Evolutionary conservation across 2,329 filamentous ascomycete genomes (phyloP), one percentile per base, ranked within the genome.

Genomic region (Phyllosticta paracitricarpa): DNA sequence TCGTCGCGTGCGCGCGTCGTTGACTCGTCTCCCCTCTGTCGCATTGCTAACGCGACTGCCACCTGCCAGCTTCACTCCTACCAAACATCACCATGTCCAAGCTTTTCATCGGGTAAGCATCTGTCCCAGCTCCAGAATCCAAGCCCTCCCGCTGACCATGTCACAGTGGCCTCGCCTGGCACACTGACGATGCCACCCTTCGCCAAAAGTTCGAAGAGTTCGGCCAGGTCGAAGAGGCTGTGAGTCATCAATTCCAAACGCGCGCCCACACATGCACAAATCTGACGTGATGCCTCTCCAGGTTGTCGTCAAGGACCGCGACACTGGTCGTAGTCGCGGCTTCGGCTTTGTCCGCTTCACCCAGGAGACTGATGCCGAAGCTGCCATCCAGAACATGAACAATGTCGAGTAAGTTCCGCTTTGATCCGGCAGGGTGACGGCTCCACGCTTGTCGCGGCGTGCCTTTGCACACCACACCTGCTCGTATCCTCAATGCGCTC

Each of bases 301-400:
- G 93, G 89, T 96, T 65, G 93, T 99, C 68, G 92, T 97, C 70
- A 97, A 96, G 80, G 93, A 99, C 76, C 90, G 92, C 71, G 93
- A 97, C 73, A 97, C 93, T 71, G 89, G 91, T 70, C 91, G 93
- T 75, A 97, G 92, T 82, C 90, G 94, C 75, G 94, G 94, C 64
- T 99, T 97, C 75, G 94, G 94, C 56, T 97, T 97, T 75, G 93
- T 99, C 65, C 89, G 92, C 69, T 99, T 93, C 78, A 78, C 84
- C 58, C 84, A 85, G 66, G 89, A 92, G 66, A 77, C 80, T 54
- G 88, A 92, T 75, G 89, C 90, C 64, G 85, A 91, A 70, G 82
- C 82, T 66, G 90, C 90, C 53, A 93, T 93, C 73, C 75, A 80
- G 54, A 79, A 80, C 66, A 92, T 94, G 89, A 93, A 94, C 81